These are phyloP conservation scores for Ophiostoma himal-ulmi DNA, from an alignment of 2,329 filamentous ascomycete genomes.

Conservation along the genomic window DNA sequence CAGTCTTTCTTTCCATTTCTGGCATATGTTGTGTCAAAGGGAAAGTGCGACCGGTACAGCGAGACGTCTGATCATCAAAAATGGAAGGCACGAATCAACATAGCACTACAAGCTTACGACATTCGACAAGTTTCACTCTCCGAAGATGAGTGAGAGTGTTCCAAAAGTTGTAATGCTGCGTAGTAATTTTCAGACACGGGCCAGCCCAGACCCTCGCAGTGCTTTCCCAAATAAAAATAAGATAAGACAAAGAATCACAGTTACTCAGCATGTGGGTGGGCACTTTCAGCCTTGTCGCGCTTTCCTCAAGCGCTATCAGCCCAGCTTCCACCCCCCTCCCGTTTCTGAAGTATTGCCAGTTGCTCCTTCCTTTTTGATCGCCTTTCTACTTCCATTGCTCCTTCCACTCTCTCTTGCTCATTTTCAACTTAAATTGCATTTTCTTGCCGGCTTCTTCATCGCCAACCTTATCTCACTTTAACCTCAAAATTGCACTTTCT, in stretches of 20 bases:
- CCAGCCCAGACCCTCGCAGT: slow-evolving; percentile 1
- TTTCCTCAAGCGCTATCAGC: slow-evolving; percentile 19
- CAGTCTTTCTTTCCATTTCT: neutral
- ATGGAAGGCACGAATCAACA: neutral
- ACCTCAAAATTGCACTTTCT: neutral
- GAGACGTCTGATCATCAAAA: neutral
- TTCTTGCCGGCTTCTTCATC: neutral
- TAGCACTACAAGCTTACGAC: neutral
- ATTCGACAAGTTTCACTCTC: neutral
- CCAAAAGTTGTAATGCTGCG: neutral
- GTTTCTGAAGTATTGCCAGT: slow-evolving; percentile 1
- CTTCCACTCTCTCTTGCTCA: neutral
- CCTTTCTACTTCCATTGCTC: slow-evolving; percentile 1
- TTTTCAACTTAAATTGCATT: neutral
- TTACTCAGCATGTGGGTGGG: neutral
- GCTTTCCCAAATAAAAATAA: neutral
- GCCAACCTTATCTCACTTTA: neutral
- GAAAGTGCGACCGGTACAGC: slow-evolving; percentile 1
- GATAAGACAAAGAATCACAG: neutral
- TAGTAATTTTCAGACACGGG: neutral
- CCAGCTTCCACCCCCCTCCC: slow-evolving; percentile 1
- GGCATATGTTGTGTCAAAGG: neutral
- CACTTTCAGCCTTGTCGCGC: slow-evolving; percentile 20
- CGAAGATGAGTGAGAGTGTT: neutral
- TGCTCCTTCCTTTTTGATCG: neutral